Base-by-base conservation (phyloP, 176 grass and related monocot species). In the Carex cristatella region DNA sequence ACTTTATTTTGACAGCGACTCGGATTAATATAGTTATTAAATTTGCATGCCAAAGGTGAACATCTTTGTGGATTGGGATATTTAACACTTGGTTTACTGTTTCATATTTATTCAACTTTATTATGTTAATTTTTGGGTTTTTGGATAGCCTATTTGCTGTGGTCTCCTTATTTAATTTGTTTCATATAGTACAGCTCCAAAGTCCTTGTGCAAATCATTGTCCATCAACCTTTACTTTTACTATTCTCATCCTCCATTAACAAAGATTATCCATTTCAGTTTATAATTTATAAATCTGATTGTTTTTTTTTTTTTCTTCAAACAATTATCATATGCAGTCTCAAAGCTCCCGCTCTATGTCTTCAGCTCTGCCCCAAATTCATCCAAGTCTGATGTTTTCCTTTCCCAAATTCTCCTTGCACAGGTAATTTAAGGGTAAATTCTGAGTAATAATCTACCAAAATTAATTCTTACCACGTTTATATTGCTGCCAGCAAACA, bases 321-420 rank as follows among this genome's bases (percentile, higher is more conserved):
- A 46, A 65, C 9, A 33, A 83, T 88, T 57, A 70, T 57, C 61
- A 62, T 72, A 58, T 61, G 37, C 93, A 99, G 97, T 74, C 44
- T 94, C 97, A 46, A 92, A 99, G 83, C 91, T 96, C 79, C 91
- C 96, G 2, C 88, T 94, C 1, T 99, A 94, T 40, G 86, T 82
- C 61, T 92, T 95, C 87, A 95, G 93, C 78, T 83, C 79, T 12
- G 81, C 86, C 19, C 51, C 55, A 0, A 82, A 32, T 54, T 83
- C 81, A 28, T 19, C 42, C 23, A 83, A 83, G 48, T 69, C 81
- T 31, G 81, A 83, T 67, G 61, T 88, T 84, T 88, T 99, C 62
- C 82, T 99, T 84, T 89, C 93, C 84, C 58, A 79, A 31, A 85
- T 99, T 61, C 88, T 99, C 63, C 90, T 99, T 53, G 90, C 88